These are phyloP conservation scores for Yamadazyma conglobata DNA, from an alignment of 1,139 yeast species.

Conservation along the genomic window DNA sequence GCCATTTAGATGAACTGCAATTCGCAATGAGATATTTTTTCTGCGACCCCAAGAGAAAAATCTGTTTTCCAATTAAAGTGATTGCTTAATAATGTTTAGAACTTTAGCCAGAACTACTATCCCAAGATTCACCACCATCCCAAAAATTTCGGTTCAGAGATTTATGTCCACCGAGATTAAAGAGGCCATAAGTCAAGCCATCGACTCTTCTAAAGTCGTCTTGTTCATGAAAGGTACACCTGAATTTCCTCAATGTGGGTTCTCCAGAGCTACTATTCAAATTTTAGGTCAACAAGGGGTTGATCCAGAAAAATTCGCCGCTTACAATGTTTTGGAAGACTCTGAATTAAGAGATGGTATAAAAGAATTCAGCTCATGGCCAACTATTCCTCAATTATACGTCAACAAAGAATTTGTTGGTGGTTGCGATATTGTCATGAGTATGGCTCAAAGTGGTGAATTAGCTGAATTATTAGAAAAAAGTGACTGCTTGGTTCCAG, in stretches of 20 bases:
- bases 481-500: constrained; percentile 77
- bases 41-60: too few relatives aligned
- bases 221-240: constrained; percentile 97
- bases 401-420: constrained; percentile 86
- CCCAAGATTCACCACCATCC: constrained; percentile 27
- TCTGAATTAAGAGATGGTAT: constrained; percentile 88
- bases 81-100: constrained; percentile 11
- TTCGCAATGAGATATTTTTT: too few relatives aligned
- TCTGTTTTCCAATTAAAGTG: constrained; percentile 5
- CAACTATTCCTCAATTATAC: constrained; percentile 77
- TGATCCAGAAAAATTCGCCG: constrained; percentile 93
- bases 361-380: constrained; percentile 95
- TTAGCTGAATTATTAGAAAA: constrained; percentile 77
- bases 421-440: constrained; percentile 92
- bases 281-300: constrained; percentile 95
- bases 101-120: constrained; percentile 2
- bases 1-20: too few relatives aligned
- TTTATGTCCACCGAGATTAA: constrained; percentile 74
- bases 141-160: constrained; percentile 28
- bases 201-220: constrained; percentile 87
- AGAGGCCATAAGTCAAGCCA: constrained; percentile 81
- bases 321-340: constrained; percentile 94
- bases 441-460: constrained; percentile 93
- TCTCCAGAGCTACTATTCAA: constrained; percentile 91
- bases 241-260: constrained; percentile 97